Percentiles rank a stretch among this genome's conserved stretches.
Conservation (phyloP, 257 asterid genomes). For the Anisodus tanguticus region DNA sequence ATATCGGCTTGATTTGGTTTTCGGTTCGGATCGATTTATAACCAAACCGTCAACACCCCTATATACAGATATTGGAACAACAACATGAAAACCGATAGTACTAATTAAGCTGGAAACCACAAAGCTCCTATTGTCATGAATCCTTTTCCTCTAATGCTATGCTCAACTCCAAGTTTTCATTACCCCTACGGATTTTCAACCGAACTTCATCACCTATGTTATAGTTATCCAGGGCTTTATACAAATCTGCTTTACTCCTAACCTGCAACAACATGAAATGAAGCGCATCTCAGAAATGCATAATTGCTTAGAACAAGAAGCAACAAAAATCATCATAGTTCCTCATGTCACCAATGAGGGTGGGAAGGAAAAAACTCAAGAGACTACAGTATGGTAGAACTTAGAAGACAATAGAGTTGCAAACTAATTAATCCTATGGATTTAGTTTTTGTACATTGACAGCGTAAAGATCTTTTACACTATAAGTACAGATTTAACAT, state of each 20-base stretch:
- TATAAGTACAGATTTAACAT: neutral
- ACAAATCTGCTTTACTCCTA: conserved; percentile 70
- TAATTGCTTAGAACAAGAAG: neutral
- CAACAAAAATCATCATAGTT: neutral
- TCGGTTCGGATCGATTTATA: no score
- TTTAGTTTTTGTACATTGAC: neutral
- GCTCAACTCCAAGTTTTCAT: conserved; percentile 62
- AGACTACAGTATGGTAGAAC: neutral
- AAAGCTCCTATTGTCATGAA: conserved; percentile 25
- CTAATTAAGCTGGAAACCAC: neutral
- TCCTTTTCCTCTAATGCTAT: conserved; percentile 66
- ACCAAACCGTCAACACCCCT: no score
- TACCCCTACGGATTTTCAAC: conserved; percentile 69
- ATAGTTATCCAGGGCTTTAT: conserved; percentile 72
- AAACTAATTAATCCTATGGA: neutral
- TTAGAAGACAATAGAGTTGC: neutral
- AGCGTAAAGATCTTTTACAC: neutral
- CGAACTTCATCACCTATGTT: conserved; percentile 75
- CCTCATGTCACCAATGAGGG: neutral
- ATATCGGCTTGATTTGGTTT: no score
- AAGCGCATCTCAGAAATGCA: neutral
- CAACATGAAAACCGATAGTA: neutral
- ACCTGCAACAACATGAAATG: conserved; percentile 53
- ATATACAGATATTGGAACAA: neutral
- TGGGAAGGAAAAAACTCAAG: neutral